Percentiles rank a stretch among this genome's conserved stretches.
phyloP scores from a whole-genome alignment of 108 stramenopile species.

The Conticribra weissflogii region DNA sequence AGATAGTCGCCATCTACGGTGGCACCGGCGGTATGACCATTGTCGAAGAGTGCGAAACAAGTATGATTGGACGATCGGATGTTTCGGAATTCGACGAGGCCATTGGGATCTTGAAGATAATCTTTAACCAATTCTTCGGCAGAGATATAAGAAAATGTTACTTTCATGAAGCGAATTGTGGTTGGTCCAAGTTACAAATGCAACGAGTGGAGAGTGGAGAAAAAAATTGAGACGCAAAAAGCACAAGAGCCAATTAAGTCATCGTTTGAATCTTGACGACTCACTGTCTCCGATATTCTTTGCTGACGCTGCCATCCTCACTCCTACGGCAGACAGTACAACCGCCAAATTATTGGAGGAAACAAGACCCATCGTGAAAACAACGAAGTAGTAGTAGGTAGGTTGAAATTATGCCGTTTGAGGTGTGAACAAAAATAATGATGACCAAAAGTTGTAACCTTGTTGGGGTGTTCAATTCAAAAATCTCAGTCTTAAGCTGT shows the following conservation, averaged over 20 bases:
- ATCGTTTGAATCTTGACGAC: too few species aligned
- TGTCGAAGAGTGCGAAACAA: constrained; percentile 29
- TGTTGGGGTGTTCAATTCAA: too few species aligned
- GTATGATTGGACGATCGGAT: constrained; percentile 22
- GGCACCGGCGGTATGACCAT: constrained; percentile 32
- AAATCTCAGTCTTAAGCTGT: too few species aligned
- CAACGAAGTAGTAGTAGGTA: too few species aligned
- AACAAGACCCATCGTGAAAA: neutral
- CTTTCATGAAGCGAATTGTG: neutral
- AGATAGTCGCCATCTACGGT: constrained; percentile 14
- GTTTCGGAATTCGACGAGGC: constrained; percentile 35
- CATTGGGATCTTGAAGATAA: constrained; percentile 27
- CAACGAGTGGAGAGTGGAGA: neutral
- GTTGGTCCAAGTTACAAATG: too few species aligned
- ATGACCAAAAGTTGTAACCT: too few species aligned
- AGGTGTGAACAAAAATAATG: too few species aligned
- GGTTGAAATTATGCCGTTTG: too few species aligned
- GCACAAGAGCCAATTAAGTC: too few species aligned
- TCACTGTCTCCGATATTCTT: neutral
- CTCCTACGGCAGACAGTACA: too few species aligned
- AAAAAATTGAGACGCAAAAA: neutral
- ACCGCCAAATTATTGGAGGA: neutral
- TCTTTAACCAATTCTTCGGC: constrained; percentile 20
- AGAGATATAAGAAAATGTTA: constrained; percentile 11
- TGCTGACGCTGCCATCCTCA: too few species aligned